These are phyloP conservation scores for Mycena olivaceomarginata DNA, from an alignment of 768 basidiomycete genomes.

Conservation along the genomic window DNA sequence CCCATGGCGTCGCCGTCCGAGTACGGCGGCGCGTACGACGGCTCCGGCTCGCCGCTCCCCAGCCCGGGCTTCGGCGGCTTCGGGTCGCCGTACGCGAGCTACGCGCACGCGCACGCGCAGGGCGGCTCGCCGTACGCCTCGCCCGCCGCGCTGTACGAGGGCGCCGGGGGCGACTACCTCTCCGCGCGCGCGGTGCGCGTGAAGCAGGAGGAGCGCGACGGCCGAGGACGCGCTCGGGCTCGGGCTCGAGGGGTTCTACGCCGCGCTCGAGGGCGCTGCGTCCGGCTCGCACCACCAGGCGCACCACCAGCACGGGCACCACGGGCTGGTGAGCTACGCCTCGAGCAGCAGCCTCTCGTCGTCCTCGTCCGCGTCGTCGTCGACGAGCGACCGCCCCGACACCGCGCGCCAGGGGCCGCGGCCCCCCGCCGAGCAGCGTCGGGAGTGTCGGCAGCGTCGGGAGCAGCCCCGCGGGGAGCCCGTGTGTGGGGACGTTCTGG, in stretches of 20 bases:
- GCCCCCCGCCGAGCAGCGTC: too few relatives aligned
- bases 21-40: not conserved
- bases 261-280: constrained; percentile 6
- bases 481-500: constrained; percentile 18
- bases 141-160: not conserved
- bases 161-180: not conserved
- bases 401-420: not conserved
- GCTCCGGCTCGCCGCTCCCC: not conserved
- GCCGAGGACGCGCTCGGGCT: not conserved
- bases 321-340: not conserved
- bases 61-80: constrained; percentile 13
- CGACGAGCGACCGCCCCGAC: not conserved
- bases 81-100: not conserved
- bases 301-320: not conserved
- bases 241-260: constrained; percentile 35
- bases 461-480: constrained; percentile 28
- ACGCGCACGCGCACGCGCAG: not conserved
- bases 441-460: too few relatives aligned
- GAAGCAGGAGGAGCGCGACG: constrained; percentile 18
- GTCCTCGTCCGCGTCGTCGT: not conserved
- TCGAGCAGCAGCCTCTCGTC: not conserved
- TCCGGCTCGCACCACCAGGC: not conserved
- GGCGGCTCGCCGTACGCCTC: not conserved
- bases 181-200: not conserved
- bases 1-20: not conserved